Evolutionary conservation across 345 rosid species (phyloP).

Genomic region (Populus pruinosa): DNA sequence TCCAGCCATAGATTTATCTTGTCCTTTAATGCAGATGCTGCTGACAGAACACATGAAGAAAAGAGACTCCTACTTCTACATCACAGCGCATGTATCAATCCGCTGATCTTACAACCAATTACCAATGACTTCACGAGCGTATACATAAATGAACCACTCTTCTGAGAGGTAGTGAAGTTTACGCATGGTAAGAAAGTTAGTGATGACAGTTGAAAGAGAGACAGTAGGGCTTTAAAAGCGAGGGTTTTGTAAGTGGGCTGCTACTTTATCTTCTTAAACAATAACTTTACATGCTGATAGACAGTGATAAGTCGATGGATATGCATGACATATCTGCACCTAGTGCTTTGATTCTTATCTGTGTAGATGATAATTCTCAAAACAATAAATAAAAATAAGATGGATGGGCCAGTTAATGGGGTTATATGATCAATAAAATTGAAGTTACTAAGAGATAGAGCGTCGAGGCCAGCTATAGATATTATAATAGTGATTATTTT

Average conservation of each 20-base stretch:
- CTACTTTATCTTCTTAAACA: neutral
- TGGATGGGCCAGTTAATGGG: too few relatives aligned
- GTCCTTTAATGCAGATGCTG: neutral
- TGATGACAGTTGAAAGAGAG: neutral
- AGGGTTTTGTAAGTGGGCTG: neutral
- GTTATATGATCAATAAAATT: too few relatives aligned
- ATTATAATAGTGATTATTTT: too few relatives aligned
- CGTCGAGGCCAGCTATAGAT: too few relatives aligned
- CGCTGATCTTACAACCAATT: neutral
- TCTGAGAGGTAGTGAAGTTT: neutral
- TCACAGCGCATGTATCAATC: neutral
- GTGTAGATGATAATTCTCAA: too few relatives aligned
- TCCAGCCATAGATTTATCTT: neutral
- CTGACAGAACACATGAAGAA: neutral
- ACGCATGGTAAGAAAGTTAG: neutral
- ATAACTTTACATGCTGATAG: neutral
- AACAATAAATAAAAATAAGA: too few relatives aligned
- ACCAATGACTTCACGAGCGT: conserved; percentile 1
- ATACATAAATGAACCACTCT: neutral
- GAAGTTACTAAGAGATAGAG: too few relatives aligned
- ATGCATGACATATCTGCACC: neutral
- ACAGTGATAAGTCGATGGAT: neutral
- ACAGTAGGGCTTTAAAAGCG: too few relatives aligned
- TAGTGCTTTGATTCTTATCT: neutral
- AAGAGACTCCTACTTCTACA: neutral